Evolutionary conservation across 176 grass and related monocot genomes (phyloP).

Genomic region (Typha latifolia): DNA sequence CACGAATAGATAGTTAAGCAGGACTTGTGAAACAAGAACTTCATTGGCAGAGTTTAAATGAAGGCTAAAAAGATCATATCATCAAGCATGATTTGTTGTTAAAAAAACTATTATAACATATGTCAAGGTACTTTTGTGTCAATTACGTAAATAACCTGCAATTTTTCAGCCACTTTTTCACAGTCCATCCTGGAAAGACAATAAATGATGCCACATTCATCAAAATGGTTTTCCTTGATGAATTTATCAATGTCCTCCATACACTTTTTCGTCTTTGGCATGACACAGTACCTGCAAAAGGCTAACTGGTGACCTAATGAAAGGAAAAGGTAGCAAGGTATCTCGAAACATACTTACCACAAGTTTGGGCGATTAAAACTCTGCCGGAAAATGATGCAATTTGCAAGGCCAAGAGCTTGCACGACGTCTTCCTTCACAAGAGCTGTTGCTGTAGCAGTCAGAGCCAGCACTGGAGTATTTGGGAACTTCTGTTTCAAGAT

Average conservation of each 20-base stretch:
- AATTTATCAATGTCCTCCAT: slow-evolving; percentile 78
- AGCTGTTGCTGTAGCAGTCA: slow-evolving; percentile 88
- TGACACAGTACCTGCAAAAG: slow-evolving; percentile 55
- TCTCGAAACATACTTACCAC: slow-evolving; percentile 36
- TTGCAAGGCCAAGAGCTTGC: slow-evolving; percentile 72
- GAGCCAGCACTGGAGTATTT: slow-evolving; percentile 62
- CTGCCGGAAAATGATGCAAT: slow-evolving; percentile 83
- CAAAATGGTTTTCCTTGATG: slow-evolving; percentile 54
- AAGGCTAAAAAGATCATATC: neutral
- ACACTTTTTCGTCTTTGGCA: slow-evolving; percentile 87
- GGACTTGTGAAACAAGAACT: neutral
- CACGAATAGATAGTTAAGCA: neutral
- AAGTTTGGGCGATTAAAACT: slow-evolving; percentile 96
- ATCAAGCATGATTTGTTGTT: too few species aligned
- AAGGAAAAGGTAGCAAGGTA: slow-evolving; percentile 12
- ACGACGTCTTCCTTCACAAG: slow-evolving; percentile 96
- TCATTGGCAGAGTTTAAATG: too few species aligned
- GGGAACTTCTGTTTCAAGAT: slow-evolving; percentile 78
- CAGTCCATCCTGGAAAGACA: slow-evolving; percentile 94
- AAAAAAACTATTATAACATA: neutral
- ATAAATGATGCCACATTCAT: slow-evolving; percentile 89
- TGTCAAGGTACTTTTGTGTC: too few species aligned
- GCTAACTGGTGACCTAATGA: slow-evolving; percentile 16
- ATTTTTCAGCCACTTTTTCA: slow-evolving; percentile 81
- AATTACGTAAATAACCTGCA: slow-evolving; percentile 34